These are phyloP conservation scores for Zymoseptoria tritici DNA, from an alignment of 2,329 filamentous ascomycete genomes.

Conservation along the genomic window DNA sequence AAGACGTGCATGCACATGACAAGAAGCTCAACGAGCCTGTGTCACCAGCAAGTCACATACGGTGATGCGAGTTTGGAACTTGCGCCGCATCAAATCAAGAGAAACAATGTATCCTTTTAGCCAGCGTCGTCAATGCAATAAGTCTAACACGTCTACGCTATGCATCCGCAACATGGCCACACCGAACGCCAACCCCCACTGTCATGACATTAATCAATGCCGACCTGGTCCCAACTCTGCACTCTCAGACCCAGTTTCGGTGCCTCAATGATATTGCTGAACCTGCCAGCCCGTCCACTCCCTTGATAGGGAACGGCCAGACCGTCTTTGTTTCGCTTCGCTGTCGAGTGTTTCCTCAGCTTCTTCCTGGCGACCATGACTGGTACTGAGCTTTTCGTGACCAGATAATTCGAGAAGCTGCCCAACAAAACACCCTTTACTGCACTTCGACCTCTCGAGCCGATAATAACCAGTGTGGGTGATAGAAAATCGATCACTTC, in stretches of 20 bases:
- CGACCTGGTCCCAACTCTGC: slow-evolving; percentile 29
- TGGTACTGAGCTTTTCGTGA: slow-evolving; percentile 91
- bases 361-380: slow-evolving; percentile 97
- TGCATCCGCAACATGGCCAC: neutral
- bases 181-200: neutral
- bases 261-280: slow-evolving; percentile 29
- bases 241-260: slow-evolving; percentile 28
- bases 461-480: slow-evolving; percentile 87
- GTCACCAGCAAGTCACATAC: no score
- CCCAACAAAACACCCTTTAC: slow-evolving; percentile 92
- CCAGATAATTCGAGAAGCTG: slow-evolving; percentile 94
- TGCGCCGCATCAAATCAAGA: no score
- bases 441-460: slow-evolving; percentile 82
- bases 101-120: neutral
- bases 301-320: slow-evolving; percentile 27
- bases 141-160: neutral
- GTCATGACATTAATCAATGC: slow-evolving; percentile 23
- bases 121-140: neutral
- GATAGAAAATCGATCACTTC: slow-evolving; percentile 92
- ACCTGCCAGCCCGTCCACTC: slow-evolving; percentile 21
- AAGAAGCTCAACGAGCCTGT: neutral
- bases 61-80: no score
- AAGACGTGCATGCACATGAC: neutral
- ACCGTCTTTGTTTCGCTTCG: slow-evolving; percentile 25
- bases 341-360: slow-evolving; percentile 66